These are phyloP conservation scores for Lactarius hatsudake DNA, from an alignment of 768 basidiomycete species.

Conservation along the genomic window DNA sequence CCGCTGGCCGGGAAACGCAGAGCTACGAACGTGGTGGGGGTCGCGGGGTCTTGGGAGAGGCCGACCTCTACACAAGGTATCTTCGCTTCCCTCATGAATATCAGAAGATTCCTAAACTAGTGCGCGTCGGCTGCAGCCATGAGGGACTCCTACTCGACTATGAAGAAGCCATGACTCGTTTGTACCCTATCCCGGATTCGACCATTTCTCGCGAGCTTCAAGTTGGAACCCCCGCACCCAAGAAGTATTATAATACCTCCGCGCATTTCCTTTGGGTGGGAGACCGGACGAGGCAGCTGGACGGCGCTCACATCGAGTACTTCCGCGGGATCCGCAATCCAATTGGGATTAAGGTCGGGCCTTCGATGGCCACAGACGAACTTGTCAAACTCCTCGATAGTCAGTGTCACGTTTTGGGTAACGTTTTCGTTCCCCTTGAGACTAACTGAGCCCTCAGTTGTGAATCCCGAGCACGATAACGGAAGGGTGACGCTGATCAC, in stretches of 20 bases:
- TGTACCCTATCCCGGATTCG: constrained; percentile 43
- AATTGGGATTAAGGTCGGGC: constrained; percentile 95
- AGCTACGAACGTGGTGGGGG: constrained; percentile 73
- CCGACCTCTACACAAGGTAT: constrained; percentile 91
- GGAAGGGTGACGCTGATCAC: constrained; percentile 91
- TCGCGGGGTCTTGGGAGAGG: constrained; percentile 72
- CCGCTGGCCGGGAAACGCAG: constrained; percentile 41
- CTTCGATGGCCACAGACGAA: constrained; percentile 78
- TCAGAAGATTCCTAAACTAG: not conserved
- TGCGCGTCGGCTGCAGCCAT: constrained; percentile 52
- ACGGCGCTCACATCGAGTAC: constrained; percentile 94
- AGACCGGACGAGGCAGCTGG: constrained; percentile 88
- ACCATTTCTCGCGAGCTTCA: constrained; percentile 2
- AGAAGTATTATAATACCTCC: constrained; percentile 81
- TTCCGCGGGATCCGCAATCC: constrained; percentile 91
- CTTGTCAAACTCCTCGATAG: constrained; percentile 72
- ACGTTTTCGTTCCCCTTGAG: not conserved
- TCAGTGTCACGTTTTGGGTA: constrained; percentile 38
- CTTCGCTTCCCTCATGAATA: not conserved
- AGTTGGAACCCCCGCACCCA: constrained; percentile 23
- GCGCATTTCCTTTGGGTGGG: constrained; percentile 98
- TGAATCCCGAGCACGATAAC: constrained; percentile 79
- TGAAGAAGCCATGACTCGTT: constrained; percentile 87
- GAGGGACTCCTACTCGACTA: constrained; percentile 92
- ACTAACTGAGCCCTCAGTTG: constrained; percentile 49